Conservation (phyloP, 2,329 filamentous ascomycete genomes). For the Alternaria sp. region DNA sequence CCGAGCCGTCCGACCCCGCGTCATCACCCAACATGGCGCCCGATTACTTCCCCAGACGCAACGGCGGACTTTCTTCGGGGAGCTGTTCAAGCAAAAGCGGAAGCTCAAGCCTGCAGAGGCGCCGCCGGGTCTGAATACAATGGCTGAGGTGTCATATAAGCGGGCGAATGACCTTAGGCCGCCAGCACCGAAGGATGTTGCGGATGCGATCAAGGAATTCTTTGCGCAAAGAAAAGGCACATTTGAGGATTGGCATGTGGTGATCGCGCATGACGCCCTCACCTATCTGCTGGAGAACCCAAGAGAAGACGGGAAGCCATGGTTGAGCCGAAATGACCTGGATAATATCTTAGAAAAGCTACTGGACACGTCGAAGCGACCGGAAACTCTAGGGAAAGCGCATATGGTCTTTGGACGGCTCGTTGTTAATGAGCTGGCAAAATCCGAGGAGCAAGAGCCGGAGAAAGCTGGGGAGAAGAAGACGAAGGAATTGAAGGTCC, state of each 20-base stretch:
- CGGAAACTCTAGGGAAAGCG: constrained; percentile 46
- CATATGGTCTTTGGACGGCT: constrained; percentile 51
- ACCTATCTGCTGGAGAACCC: constrained; percentile 60
- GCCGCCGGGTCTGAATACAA: constrained; percentile 73
- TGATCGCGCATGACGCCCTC: constrained; percentile 65
- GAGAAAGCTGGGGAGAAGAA: neutral
- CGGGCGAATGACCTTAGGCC: constrained; percentile 68
- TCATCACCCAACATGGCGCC: constrained; percentile 27
- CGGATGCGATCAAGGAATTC: constrained; percentile 57
- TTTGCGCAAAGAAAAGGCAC: constrained; percentile 30
- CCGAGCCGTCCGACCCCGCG: constrained; percentile 36
- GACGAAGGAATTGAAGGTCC: constrained; percentile 1
- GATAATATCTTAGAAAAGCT: constrained; percentile 18
- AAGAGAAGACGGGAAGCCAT: constrained; percentile 31
- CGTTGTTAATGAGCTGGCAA: constrained; percentile 37
- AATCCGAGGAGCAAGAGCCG: constrained; percentile 5
- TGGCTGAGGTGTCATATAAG: constrained; percentile 71
- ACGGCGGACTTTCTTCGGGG: constrained; percentile 64
- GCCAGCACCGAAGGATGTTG: constrained; percentile 67
- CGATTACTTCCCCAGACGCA: constrained; percentile 37
- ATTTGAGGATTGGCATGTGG: constrained; percentile 53
- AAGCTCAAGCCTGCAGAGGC: constrained; percentile 65
- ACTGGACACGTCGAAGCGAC: constrained; percentile 29
- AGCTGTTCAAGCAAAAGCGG: constrained; percentile 69
- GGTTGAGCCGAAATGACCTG: constrained; percentile 37